Percentiles rank a stretch among this genome's conserved stretches.
Evolutionary conservation across 805 yeast species (phyloP).

Genomic region (Novakomyces olei): DNA sequence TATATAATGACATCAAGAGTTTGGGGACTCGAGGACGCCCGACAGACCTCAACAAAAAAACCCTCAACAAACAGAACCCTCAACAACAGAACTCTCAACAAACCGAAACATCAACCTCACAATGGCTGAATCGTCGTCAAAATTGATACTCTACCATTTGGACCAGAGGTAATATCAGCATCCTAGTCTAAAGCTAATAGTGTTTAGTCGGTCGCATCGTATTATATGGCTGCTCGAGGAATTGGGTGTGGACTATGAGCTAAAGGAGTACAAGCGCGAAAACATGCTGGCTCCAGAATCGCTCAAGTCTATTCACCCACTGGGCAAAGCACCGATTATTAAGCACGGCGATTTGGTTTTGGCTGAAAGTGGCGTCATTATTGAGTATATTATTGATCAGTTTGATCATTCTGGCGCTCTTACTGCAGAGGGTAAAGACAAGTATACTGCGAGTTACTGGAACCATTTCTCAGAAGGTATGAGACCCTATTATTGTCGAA

Average conservation of each 20-base stretch:
- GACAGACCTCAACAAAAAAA: no score
- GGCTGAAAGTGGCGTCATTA: slow-evolving; percentile 41
- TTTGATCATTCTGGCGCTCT: slow-evolving; percentile 21
- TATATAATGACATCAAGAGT: no score
- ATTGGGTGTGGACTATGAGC: slow-evolving; percentile 30
- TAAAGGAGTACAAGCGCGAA: slow-evolving; percentile 30
- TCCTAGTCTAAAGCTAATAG: no score
- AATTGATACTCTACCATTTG: no score
- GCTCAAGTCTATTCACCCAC: slow-evolving; percentile 31
- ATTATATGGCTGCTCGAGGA: slow-evolving; percentile 45
- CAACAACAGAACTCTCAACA: no score
- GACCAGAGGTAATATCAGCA: no score
- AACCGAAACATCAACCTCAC: no score
- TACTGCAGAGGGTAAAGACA: slow-evolving; percentile 21
- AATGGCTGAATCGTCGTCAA: no score
- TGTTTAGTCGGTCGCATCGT: slow-evolving; percentile 37
- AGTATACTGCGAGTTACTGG: slow-evolving; percentile 24
- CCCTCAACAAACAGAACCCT: no score
- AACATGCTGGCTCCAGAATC: slow-evolving; percentile 29
- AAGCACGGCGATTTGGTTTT: slow-evolving; percentile 23
- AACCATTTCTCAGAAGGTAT: slow-evolving; percentile 41
- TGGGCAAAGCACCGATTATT: slow-evolving; percentile 42
- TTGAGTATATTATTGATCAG: slow-evolving; percentile 27
- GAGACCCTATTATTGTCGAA: no score
- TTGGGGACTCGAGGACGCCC: no score